phyloP scores from a whole-genome alignment of 192 early-diverging fungal species.

The Umbelopsis sp. region DNA sequence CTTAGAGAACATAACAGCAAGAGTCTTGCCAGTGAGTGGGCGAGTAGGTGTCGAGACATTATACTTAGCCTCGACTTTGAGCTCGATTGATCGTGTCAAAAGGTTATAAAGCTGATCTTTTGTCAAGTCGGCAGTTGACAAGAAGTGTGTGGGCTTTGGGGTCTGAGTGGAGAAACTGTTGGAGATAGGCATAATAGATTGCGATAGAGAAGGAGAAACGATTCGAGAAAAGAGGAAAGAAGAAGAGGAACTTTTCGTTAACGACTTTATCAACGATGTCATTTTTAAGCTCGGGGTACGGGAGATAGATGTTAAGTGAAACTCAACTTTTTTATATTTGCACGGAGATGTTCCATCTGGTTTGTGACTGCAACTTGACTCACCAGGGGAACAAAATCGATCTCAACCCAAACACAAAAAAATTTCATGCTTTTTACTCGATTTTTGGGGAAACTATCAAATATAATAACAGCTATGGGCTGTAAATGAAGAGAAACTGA shows the following conservation, averaged over 20 bases:
- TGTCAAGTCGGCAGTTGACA: constrained; percentile 83
- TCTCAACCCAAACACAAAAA: too few relatives aligned
- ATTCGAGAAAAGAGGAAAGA: constrained; percentile 10
- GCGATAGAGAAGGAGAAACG: not conserved
- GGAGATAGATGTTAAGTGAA: not conserved
- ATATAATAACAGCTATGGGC: too few relatives aligned
- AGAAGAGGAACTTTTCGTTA: constrained; percentile 21
- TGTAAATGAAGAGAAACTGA: too few relatives aligned
- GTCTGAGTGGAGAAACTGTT: not conserved
- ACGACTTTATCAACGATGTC: not conserved
- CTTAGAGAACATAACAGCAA: constrained; percentile 95
- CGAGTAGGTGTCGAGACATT: constrained; percentile 40
- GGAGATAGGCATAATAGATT: not conserved
- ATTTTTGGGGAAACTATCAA: too few relatives aligned
- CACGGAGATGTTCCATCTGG: constrained; percentile 14
- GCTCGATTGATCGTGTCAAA: constrained; percentile 74
- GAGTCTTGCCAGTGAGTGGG: constrained; percentile 80
- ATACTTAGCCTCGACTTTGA: constrained; percentile 76
- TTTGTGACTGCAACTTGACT: constrained; percentile 17
- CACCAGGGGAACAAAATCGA: not conserved
- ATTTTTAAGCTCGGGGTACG: not conserved
- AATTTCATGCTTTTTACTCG: too few relatives aligned
- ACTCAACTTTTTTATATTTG: not conserved
- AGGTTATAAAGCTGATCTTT: constrained; percentile 77
- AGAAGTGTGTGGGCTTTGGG: constrained; percentile 56